A percentile compares a stretch with the other conserved stretches of the same genome.
These are phyloP conservation scores for Purshia tridentata DNA, from an alignment of 306 rosid species.

Conservation along the genomic window DNA sequence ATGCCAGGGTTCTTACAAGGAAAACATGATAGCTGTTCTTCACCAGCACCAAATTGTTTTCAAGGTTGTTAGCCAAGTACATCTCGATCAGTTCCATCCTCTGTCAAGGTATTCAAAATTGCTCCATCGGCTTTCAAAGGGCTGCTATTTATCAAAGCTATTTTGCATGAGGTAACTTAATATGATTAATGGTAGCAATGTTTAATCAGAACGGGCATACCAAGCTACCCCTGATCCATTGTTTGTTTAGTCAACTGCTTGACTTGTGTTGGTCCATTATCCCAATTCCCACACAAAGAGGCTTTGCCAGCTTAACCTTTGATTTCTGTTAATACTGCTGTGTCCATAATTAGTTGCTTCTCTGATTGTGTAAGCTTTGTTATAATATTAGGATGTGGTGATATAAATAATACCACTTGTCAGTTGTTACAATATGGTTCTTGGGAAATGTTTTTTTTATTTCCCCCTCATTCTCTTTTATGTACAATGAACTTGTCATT, in stretches of 20 bases:
- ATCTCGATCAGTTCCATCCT: not conserved
- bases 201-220: not conserved
- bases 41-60: not conserved
- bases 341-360: not conserved
- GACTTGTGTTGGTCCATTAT: not conserved
- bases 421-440: not conserved
- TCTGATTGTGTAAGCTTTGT: not conserved
- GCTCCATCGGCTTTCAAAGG: not conserved
- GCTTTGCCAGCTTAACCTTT: not conserved
- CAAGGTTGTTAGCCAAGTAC: not conserved
- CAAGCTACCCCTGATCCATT: not conserved
- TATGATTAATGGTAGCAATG: not conserved
- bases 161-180: not conserved
- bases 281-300: not conserved
- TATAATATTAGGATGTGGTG: not conserved
- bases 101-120: not conserved
- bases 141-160: not conserved
- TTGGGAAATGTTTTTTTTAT: not conserved
- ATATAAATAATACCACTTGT: not conserved
- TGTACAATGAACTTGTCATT: too few relatives aligned
- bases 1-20: not conserved
- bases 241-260: not conserved
- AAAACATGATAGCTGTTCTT: not conserved
- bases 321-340: not conserved
- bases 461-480: too few relatives aligned